A percentile compares a stretch with the other conserved stretches of the same genome.
Evolutionary conservation across 139 green algal genomes (phyloP).

Genomic region (Micractinium sp.): DNA sequence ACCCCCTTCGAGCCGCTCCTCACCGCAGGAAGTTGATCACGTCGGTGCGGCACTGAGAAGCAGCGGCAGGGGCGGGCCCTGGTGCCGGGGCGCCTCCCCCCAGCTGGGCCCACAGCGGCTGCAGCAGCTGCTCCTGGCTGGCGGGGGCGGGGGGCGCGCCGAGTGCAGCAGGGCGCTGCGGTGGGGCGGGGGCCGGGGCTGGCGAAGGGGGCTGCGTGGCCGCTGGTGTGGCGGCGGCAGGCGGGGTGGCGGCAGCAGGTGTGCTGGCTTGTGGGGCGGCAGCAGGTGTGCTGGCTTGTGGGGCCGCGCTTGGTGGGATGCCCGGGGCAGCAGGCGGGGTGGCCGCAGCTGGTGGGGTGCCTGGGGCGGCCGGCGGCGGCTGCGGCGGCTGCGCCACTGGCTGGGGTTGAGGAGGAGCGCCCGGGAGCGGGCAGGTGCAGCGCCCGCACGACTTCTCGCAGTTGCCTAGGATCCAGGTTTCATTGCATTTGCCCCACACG

Average conservation of each 20-base stretch:
- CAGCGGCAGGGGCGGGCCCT: not conserved
- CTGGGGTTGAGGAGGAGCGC: not conserved
- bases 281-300: not conserved
- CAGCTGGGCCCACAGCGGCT: not conserved
- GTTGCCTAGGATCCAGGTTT: slow-evolving; percentile 3
- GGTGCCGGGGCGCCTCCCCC: not conserved
- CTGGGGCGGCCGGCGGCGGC: too few relatives aligned
- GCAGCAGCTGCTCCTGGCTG: not conserved
- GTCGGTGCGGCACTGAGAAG: not conserved
- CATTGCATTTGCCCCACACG: slow-evolving; percentile 10
- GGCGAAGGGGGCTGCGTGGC: not conserved
- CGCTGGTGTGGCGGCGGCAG: not conserved
- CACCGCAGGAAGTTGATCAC: slow-evolving; percentile 12
- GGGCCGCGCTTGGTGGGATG: too few relatives aligned
- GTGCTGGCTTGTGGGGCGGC: too few relatives aligned
- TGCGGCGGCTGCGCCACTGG: not conserved
- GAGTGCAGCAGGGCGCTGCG: not conserved
- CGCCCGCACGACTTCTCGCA: slow-evolving; percentile 13
- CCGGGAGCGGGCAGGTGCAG: not conserved
- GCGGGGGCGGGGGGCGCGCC: not conserved
- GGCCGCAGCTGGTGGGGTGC: too few relatives aligned
- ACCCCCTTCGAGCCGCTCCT: not conserved
- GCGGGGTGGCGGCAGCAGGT: not conserved
- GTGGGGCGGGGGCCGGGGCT: not conserved
- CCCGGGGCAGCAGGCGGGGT: not conserved